Conservation (phyloP, 768 basidiomycete species). For the Lentinula lateritia region DNA sequence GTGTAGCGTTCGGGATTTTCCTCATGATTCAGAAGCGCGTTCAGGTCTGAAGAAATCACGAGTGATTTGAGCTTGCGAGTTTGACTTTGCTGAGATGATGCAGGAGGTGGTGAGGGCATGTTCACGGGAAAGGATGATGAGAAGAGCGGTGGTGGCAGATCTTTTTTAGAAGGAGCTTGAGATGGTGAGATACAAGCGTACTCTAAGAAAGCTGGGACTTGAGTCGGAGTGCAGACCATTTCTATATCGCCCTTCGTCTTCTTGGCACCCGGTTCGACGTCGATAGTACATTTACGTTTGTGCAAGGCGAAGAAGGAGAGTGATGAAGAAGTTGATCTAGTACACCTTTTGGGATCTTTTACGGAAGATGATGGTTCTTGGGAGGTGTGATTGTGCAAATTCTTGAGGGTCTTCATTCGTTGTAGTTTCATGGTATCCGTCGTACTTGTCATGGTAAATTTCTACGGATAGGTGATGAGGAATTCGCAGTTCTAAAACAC, state of each 20-base stretch:
- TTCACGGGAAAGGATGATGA: neutral
- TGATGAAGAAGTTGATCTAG: neutral
- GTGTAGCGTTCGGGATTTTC: neutral
- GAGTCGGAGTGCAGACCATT: neutral
- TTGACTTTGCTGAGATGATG: neutral
- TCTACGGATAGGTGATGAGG: neutral
- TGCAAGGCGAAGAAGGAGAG: neutral
- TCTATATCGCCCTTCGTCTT: neutral
- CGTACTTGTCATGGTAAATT: neutral
- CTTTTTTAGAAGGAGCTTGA: neutral
- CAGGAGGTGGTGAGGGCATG: neutral
- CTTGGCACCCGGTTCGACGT: neutral
- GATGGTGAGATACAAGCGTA: neutral
- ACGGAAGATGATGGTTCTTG: neutral
- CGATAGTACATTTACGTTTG: neutral
- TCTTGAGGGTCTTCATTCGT: neutral
- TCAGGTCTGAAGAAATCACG: conserved; percentile 53
- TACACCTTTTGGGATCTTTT: too few relatives aligned
- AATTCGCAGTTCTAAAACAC: neutral
- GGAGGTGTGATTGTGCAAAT: neutral
- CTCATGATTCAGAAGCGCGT: conserved; percentile 52
- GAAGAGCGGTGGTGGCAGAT: neutral
- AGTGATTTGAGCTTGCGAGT: conserved; percentile 19
- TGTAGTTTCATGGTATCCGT: neutral
- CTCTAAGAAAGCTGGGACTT: neutral